Conservation (phyloP, 2,329 filamentous ascomycete genomes). For the Chaetomium strumarium region DNA sequence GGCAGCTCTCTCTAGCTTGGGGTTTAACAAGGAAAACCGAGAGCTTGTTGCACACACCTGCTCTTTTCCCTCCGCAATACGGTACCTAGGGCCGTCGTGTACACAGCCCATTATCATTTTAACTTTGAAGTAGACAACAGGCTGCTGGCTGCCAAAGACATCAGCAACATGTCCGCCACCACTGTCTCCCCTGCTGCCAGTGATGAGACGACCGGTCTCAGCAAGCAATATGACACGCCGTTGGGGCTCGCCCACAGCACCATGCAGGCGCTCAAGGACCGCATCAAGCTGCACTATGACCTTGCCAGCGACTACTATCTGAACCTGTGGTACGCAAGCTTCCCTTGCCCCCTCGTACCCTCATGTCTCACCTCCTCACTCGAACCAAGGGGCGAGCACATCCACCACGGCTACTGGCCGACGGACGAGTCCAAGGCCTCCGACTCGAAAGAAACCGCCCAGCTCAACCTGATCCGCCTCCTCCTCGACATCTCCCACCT, state of each 20-base stretch:
- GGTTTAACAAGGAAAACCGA: background rate
- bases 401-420: constrained; percentile 58
- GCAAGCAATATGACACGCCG: constrained; percentile 41
- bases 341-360: background rate
- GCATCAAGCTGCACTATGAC: constrained; percentile 56
- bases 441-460: constrained; percentile 53
- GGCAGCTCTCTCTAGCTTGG: background rate
- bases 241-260: constrained; percentile 41
- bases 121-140: too few species aligned
- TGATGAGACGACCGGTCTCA: constrained; percentile 33
- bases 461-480: constrained; percentile 51
- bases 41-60: too few species aligned
- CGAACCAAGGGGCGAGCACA: constrained; percentile 51
- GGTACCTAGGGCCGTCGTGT: background rate
- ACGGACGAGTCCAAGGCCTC: constrained; percentile 37
- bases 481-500: constrained; percentile 45
- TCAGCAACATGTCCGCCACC: constrained; percentile 9
- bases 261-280: constrained; percentile 47
- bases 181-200: background rate
- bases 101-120: background rate
- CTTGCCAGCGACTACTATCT: constrained; percentile 57
- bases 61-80: background rate
- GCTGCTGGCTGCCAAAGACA: background rate
- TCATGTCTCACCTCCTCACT: background rate
- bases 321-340: constrained; percentile 45